phyloP scores from a whole-genome alignment of 495 filamentous ascomycete genomes.

The Aspergillus hancockii region DNA sequence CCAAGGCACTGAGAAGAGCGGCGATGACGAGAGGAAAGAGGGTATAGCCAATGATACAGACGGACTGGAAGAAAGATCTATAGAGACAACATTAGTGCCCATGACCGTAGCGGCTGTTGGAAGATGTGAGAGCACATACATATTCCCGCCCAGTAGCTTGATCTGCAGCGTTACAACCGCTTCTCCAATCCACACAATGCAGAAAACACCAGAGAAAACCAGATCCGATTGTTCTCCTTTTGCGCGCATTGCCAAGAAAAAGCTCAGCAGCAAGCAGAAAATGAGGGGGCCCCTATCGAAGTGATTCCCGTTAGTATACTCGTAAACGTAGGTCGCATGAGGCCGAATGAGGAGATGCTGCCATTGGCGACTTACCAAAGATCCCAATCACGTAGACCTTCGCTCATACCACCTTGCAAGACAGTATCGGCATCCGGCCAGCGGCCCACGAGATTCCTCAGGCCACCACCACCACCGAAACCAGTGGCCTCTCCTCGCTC shows the following conservation, averaged over 20 bases:
- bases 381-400: slow-evolving; percentile 93
- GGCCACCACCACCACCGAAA: slow-evolving; percentile 61
- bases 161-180: slow-evolving; percentile 98
- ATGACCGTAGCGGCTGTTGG: not conserved
- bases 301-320: not conserved
- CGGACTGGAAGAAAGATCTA: slow-evolving; percentile 95
- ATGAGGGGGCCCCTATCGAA: slow-evolving; percentile 76
- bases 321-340: not conserved
- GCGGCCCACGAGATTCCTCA: slow-evolving; percentile 63
- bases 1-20: slow-evolving; percentile 79
- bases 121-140: slow-evolving; percentile 62
- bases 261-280: slow-evolving; percentile 84
- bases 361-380: slow-evolving; percentile 63
- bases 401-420: slow-evolving; percentile 77
- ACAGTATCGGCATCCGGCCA: slow-evolving; percentile 74
- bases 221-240: slow-evolving; percentile 74
- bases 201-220: slow-evolving; percentile 95
- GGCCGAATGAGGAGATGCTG: not conserved
- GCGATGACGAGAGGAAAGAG: slow-evolving; percentile 98
- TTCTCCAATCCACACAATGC: slow-evolving; percentile 94
- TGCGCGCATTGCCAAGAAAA: slow-evolving; percentile 79
- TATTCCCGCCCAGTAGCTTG: slow-evolving; percentile 94
- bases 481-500: slow-evolving; percentile 66
- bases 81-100: slow-evolving; percentile 22
- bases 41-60: slow-evolving; percentile 98